Conservation (phyloP, 208 protist species). For the Leishmania martiniquensis region DNA sequence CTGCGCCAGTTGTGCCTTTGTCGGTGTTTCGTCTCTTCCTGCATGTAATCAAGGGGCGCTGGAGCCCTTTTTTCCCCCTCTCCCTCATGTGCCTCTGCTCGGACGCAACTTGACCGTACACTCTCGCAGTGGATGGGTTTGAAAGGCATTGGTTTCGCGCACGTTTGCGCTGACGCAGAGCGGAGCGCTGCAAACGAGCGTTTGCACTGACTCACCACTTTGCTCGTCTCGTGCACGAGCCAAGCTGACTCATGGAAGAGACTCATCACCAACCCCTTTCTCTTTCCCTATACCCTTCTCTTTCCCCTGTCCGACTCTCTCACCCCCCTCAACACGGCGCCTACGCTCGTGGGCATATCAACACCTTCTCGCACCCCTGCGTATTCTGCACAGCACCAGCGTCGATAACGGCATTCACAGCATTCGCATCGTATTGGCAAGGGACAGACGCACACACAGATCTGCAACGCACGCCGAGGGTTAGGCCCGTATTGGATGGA, state of each 20-base stretch:
- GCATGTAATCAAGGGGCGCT: not conserved
- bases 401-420: not conserved
- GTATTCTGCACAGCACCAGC: not conserved
- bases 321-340: not conserved
- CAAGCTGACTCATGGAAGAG: too few species aligned
- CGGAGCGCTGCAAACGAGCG: not conserved
- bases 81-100: not conserved
- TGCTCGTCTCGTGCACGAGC: not conserved
- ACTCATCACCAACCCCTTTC: not conserved
- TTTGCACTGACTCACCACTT: not conserved
- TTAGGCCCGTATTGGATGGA: not conserved
- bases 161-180: not conserved
- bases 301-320: not conserved
- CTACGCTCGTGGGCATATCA: not conserved
- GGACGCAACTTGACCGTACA: not conserved
- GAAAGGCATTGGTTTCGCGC: not conserved
- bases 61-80: not conserved
- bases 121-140: not conserved
- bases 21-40: conserved; percentile 9
- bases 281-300: not conserved
- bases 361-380: not conserved
- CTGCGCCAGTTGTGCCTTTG: not conserved
- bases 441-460: not conserved
- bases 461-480: not conserved
- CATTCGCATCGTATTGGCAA: not conserved